These are phyloP conservation scores for Stentor coeruleus DNA, from an alignment of 73 alveolate species.

Conservation along the genomic window DNA sequence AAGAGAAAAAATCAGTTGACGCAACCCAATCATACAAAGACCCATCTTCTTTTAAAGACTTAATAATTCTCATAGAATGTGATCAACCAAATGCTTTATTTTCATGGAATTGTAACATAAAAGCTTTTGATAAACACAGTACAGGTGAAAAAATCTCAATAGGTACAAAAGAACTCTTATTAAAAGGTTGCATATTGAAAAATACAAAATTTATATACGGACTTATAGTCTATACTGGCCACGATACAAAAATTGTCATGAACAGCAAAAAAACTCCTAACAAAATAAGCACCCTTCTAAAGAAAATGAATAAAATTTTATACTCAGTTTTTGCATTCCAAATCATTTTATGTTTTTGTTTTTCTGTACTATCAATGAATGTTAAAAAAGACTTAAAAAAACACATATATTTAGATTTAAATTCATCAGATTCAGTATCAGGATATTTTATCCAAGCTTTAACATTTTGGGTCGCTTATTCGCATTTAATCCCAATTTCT, in stretches of 20 bases:
- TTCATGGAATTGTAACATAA: slow-evolving; percentile 1
- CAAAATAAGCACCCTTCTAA: slow-evolving; percentile 65
- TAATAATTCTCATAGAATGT: slow-evolving; percentile 19
- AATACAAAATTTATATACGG: slow-evolving; percentile 54
- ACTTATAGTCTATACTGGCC: slow-evolving; percentile 76
- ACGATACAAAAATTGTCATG: slow-evolving; percentile 72
- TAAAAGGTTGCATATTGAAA: slow-evolving; percentile 19
- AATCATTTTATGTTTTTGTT: slow-evolving; percentile 28
- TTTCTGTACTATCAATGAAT: slow-evolving; percentile 29
- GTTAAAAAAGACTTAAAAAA: slow-evolving; percentile 25
- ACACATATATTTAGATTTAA: slow-evolving; percentile 25
- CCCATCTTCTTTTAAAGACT: slow-evolving; percentile 1
- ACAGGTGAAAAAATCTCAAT: slow-evolving; percentile 14
- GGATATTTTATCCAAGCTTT: background rate
- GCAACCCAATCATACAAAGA: background rate
- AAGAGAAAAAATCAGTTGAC: slow-evolving; percentile 51
- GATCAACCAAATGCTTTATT: slow-evolving; percentile 14
- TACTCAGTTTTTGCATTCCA: slow-evolving; percentile 48
- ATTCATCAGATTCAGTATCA: background rate
- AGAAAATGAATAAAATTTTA: slow-evolving; percentile 46
- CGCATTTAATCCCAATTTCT: slow-evolving; percentile 94
- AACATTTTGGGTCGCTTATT: slow-evolving; percentile 21
- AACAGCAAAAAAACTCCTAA: slow-evolving; percentile 61
- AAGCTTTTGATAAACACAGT: background rate
- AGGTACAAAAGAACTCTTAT: slow-evolving; percentile 2